Evolutionary conservation across 78 protist genomes (phyloP).

Genomic region (Chrysochromulina parva): DNA sequence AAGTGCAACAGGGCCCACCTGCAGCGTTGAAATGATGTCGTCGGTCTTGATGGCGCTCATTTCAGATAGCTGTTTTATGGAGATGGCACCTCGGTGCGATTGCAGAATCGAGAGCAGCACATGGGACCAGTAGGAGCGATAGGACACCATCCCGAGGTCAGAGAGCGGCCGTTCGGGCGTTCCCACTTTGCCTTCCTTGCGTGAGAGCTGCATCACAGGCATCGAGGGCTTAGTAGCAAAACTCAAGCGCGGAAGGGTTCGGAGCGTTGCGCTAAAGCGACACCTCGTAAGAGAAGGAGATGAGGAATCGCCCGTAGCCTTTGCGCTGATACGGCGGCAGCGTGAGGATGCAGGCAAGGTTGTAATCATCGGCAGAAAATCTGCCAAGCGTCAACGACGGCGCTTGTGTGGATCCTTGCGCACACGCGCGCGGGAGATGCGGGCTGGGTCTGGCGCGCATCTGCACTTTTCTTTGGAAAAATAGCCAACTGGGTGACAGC

Average conservation of each 20-base stretch:
- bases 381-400: no score
- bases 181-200: conserved; percentile 72
- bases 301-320: conserved; percentile 68
- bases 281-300: not conserved
- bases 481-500: conserved; percentile 88
- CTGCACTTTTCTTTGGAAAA: conserved; percentile 85
- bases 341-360: conserved; percentile 95
- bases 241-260: no score
- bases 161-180: conserved; percentile 98
- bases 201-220: no score
- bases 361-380: conserved; percentile 67
- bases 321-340: conserved; percentile 68
- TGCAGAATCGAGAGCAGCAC: conserved; percentile 28
- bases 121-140: conserved; percentile 48
- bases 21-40: not conserved
- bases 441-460: no score
- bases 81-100: not conserved
- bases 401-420: no score
- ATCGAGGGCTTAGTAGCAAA: no score
- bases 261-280: no score
- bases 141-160: conserved; percentile 91
- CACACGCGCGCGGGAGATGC: no score
- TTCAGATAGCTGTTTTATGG: conserved; percentile 62
- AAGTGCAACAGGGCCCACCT: not conserved
- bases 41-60: conserved; percentile 36